Conservation (phyloP, 805 yeast genomes). For the Wickerhamomyces kurtzmanii region DNA sequence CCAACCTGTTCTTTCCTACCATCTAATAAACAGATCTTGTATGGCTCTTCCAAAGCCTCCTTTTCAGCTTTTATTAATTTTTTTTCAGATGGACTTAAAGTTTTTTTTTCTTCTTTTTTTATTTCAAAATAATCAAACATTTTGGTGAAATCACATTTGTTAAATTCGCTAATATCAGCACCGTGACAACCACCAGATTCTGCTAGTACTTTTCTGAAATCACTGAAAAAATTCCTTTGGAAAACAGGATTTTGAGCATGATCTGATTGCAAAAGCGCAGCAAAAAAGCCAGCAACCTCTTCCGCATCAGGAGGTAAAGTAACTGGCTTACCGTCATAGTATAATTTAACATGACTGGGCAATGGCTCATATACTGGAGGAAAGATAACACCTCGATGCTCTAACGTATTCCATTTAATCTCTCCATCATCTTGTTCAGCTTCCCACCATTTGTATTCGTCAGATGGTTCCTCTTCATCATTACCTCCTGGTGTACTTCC, state of each 20-base stretch:
- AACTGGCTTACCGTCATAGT: constrained; percentile 72
- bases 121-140: constrained; percentile 66
- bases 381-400: constrained; percentile 85
- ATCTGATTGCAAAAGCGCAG: constrained; percentile 79
- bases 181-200: constrained; percentile 58
- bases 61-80: constrained; percentile 61
- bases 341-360: constrained; percentile 66
- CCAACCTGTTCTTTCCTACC: constrained; percentile 92
- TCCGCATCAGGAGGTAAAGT: constrained; percentile 74
- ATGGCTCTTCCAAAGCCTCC: constrained; percentile 72
- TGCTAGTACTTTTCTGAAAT: constrained; percentile 58
- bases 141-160: constrained; percentile 66
- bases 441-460: constrained; percentile 80
- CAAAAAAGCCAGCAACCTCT: constrained; percentile 94
- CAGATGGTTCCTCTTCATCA: constrained; percentile 46
- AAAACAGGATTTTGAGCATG: constrained; percentile 84
- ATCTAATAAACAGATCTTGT: constrained; percentile 68
- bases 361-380: constrained; percentile 89
- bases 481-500: constrained; percentile 20
- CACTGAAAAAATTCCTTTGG: constrained; percentile 78
- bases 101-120: constrained; percentile 63
- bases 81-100: constrained; percentile 63
- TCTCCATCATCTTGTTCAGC: constrained; percentile 60
- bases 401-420: constrained; percentile 78
- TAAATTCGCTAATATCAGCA: constrained; percentile 44